Percentiles rank a stretch among this genome's conserved stretches.
phyloP scores from a whole-genome alignment of 805 yeast genomes.

The Cyberlindnera meyerae region DNA sequence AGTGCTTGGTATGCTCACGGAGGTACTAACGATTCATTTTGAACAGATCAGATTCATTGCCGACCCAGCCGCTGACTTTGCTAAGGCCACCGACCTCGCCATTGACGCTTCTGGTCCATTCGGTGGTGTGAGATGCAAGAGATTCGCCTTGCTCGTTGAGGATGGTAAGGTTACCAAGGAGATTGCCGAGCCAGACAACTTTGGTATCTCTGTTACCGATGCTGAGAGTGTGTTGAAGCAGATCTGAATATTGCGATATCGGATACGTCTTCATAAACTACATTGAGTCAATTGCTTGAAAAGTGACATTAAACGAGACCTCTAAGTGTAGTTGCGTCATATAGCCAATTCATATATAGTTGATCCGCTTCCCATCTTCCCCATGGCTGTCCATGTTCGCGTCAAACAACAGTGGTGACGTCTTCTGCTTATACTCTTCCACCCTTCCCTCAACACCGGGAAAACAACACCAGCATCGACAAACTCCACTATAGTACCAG shows the following conservation, averaged over 20 bases:
- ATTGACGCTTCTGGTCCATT: conserved; percentile 76
- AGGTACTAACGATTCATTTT: conserved; percentile 1
- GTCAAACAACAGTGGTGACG: not conserved
- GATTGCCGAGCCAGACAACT: conserved; percentile 78
- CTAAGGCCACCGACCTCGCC: conserved; percentile 54
- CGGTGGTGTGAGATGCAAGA: conserved; percentile 69
- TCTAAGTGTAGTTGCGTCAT: too few relatives aligned
- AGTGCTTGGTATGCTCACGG: not conserved
- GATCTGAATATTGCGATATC: conserved; percentile 5
- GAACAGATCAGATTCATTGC: conserved; percentile 53
- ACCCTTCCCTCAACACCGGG: too few relatives aligned
- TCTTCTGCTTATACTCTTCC: too few relatives aligned
- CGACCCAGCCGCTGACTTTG: conserved; percentile 75
- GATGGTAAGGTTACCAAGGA: conserved; percentile 65
- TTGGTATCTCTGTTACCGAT: conserved; percentile 51
- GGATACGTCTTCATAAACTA: not conserved
- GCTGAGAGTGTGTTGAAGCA: conserved; percentile 35
- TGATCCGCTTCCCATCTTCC: too few relatives aligned
- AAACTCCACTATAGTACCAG: not conserved
- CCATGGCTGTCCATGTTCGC: too few relatives aligned
- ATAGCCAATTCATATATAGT: too few relatives aligned
- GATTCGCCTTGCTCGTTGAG: conserved; percentile 72
- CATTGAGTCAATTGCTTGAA: too few relatives aligned
- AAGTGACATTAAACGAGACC: too few relatives aligned
- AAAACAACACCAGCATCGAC: too few relatives aligned